phyloP scores from a whole-genome alignment of 257 asterid species.

The Hygrophila difformis region DNA sequence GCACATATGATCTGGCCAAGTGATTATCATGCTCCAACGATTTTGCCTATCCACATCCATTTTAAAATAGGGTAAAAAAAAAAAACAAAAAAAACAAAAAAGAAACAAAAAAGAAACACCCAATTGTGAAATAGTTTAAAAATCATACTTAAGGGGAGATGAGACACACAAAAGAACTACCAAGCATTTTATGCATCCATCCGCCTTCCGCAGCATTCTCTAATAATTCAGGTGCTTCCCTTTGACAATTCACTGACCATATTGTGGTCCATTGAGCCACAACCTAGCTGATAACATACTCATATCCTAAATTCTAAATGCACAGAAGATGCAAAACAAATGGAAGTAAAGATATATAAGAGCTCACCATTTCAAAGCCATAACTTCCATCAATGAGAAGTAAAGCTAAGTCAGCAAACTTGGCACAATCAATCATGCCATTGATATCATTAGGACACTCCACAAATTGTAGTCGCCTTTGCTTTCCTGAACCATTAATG shows the following conservation, averaged over 20 bases:
- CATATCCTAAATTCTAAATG: neutral
- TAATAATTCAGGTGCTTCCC: no score
- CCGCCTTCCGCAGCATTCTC: slow-evolving; percentile 2
- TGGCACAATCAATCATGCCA: slow-evolving; percentile 99
- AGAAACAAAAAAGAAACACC: no score
- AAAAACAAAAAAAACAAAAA: no score
- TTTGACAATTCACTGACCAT: no score
- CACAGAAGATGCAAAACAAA: neutral
- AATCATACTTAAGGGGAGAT: neutral
- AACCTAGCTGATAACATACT: neutral
- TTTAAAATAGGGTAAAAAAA: no score
- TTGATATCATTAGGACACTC: slow-evolving; percentile 98
- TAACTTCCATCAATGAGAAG: slow-evolving; percentile 96
- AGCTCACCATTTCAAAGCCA: slow-evolving; percentile 96
- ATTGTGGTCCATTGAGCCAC: neutral
- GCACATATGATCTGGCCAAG: no score
- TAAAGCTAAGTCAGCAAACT: slow-evolving; percentile 86
- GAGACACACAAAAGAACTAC: neutral
- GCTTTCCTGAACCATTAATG: slow-evolving; percentile 67
- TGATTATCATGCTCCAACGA: no score
- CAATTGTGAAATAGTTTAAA: no score
- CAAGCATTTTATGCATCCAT: neutral
- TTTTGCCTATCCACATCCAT: no score
- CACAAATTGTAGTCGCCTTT: slow-evolving; percentile 85
- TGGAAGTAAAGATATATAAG: neutral